These are phyloP conservation scores for Diplodia intermedia DNA, from an alignment of 2,329 filamentous ascomycete genomes.

Conservation along the genomic window DNA sequence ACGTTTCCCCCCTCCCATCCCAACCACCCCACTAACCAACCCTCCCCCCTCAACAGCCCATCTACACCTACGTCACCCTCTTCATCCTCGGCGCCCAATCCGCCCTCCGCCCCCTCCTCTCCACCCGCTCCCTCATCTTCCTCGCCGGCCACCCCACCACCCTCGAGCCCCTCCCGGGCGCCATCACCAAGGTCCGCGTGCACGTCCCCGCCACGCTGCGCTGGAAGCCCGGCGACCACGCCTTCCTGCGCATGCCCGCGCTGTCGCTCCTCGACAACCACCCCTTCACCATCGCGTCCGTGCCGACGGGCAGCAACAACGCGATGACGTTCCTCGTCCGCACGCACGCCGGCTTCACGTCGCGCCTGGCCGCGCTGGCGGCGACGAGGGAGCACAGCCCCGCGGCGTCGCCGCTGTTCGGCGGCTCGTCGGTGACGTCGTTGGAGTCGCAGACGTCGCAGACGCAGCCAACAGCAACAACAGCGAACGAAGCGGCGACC, in stretches of 20 bases:
- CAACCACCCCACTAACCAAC: not conserved
- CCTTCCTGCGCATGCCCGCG: conserved; percentile 49
- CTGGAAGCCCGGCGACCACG: conserved; percentile 66
- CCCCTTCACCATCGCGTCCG: conserved; percentile 44
- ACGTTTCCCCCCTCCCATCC: not conserved
- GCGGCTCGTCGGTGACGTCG: too few species aligned
- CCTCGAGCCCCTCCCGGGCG: conserved; percentile 36
- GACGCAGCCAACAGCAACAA: too few species aligned
- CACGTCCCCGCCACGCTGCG: conserved; percentile 35
- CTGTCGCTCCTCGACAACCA: conserved; percentile 40
- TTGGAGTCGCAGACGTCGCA: too few species aligned
- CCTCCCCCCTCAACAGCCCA: conserved; percentile 16
- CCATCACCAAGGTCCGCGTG: conserved; percentile 38
- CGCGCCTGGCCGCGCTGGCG: conserved; percentile 28
- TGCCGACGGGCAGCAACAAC: conserved; percentile 32
- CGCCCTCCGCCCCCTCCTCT: conserved; percentile 34
- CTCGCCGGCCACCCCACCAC: conserved; percentile 37
- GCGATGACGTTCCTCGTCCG: conserved; percentile 39
- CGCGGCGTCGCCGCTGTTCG: too few species aligned
- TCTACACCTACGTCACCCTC: conserved; percentile 38
- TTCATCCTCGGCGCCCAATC: conserved; percentile 36
- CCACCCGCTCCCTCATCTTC: not conserved
- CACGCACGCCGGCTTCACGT: conserved; percentile 40
- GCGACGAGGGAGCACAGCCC: not conserved
- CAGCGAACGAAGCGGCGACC: not conserved